Evolutionary conservation across 257 asterid genomes (phyloP).

Genomic region (Agastache rugosa): DNA sequence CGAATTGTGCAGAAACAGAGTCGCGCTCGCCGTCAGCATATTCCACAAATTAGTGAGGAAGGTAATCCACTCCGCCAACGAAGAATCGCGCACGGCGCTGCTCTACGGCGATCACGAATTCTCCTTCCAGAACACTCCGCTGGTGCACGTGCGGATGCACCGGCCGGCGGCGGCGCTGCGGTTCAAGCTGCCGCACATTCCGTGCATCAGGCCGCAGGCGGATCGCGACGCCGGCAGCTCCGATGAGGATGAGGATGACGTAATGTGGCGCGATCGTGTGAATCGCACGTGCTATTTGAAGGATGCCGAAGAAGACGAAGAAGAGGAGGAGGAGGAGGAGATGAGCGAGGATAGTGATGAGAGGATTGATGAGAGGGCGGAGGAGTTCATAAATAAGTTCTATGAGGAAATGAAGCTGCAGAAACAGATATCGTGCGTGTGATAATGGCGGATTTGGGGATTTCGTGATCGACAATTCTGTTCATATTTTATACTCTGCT

Average conservation of each 20-base stretch:
- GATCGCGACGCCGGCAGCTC: conserved; percentile 52
- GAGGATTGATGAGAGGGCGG: conserved; percentile 80
- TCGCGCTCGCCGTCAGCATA: conserved; percentile 35
- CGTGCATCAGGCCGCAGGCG: conserved; percentile 64
- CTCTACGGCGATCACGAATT: conserved; percentile 75
- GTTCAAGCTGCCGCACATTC: conserved; percentile 66
- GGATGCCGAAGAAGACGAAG: conserved; percentile 25
- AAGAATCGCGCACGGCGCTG: conserved; percentile 38
- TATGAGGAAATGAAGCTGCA: conserved; percentile 60
- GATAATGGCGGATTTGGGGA: background rate
- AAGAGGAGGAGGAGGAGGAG: conserved; percentile 28
- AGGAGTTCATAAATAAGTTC: conserved; percentile 69
- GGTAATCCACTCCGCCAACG: conserved; percentile 36
- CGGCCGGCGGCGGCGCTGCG: conserved; percentile 64
- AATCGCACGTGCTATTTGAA: background rate
- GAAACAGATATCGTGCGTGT: conserved; percentile 34
- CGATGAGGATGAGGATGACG: conserved; percentile 18
- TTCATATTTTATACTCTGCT: background rate
- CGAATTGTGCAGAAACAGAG: conserved; percentile 48
- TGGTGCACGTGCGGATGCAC: conserved; percentile 63
- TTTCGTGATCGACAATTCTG: background rate
- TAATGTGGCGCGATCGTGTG: conserved; percentile 9
- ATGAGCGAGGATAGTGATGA: conserved; percentile 37
- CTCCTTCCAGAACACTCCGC: conserved; percentile 71
- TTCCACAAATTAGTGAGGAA: conserved; percentile 45